Evolutionary conservation across 331 rosid species (phyloP), one percentile per base, ranked within the genome.

Genomic region (Ulmus americana): DNA sequence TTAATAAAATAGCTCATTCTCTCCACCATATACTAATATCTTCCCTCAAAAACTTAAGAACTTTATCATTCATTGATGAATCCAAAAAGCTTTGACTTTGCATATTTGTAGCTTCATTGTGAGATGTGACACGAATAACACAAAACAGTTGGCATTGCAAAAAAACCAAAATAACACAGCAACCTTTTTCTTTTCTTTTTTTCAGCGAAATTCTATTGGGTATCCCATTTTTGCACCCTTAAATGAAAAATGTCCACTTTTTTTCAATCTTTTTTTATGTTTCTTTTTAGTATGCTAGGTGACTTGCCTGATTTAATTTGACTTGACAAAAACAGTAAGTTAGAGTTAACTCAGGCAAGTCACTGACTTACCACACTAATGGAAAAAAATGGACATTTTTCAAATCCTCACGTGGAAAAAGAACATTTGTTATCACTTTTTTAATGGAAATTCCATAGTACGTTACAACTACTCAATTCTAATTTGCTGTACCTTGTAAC

Each of bases 401-500:
- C 35, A 28, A 28, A 28, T 28, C 35, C 35, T 28, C 4, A 2
- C 35, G 0, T 2, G 3, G 35, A 28, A 28, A 28, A 28, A 28
- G 35, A 28, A 28, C 35, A 28, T 28, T 28, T 28, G 35, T 2
- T 28, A 28, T 28, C 35, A 2, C 35, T 1, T 28, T 28, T 28
- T 28, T 28, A 28, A 28, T 28, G 35, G 22, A 5, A 54, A 70
- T 41, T 59, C 40, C 20, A 41, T 15, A 64, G 45, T 18, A n/a
- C 43, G 42, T 49, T 44, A 20, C 6, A 16, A 39, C 47, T 65
- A 38, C 35, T 59, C 11, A 57, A 63, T 55, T 51, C 59, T 44
- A 69, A 71, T 45, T 20, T 46, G 47, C 71, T 66, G 45, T 71
- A 92, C 98, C 98, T 94, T 48, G 99, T 90, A 66, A 94, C 95